Base-by-base conservation (phyloP, 129 eudicot genomes). In the Tagetes erecta region DNA sequence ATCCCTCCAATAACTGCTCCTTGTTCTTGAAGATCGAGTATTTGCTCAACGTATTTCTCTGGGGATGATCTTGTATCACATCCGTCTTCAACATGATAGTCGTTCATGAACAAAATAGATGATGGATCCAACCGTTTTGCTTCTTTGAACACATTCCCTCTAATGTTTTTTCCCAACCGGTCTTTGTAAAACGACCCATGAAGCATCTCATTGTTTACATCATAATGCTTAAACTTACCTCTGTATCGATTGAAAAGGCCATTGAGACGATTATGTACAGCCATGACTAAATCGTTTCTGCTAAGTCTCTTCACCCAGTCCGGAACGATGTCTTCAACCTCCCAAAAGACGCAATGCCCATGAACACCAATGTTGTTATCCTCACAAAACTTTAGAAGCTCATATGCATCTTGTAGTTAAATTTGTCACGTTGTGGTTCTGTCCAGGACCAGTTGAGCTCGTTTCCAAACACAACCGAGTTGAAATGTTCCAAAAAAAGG, bases 281-380 rank as follows among this genome's bases (percentile, higher is more conserved):
- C 92, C 52, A 74, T 35, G 66, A 39, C 63, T 49, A 92, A 76
- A 31, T 87, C 92, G 38, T 75, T 80, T 55, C 82, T 84, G 70
- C 65, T 45, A 10, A 92, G 80, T 68, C 77, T 46, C 31, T 73
- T 81, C 6, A 92, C 39, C 96, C 98, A 93, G 71, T 73, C 67
- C 76, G 87, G 98, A 40, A 93, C 87, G 2, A 92, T 58, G 58
- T 42, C 75, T 62, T 87, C 92, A 20, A 90, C 98, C 60, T 92
- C 98, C 98, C 96, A 90, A 77, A 93, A 93, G 78, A 93, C 87
- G 71, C 98, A 93, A 74, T 93, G 98, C 36, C 98, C 96, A 2
- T 96, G 90, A 30, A 78, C 78, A 40, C 67, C 63, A 59, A 93
- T 90, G 76, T 82, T 83, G 76, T 84, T 80, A 47, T 66, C 71